Conservation (phyloP, 305 asterid species). For the Plantago coronopus region DNA sequence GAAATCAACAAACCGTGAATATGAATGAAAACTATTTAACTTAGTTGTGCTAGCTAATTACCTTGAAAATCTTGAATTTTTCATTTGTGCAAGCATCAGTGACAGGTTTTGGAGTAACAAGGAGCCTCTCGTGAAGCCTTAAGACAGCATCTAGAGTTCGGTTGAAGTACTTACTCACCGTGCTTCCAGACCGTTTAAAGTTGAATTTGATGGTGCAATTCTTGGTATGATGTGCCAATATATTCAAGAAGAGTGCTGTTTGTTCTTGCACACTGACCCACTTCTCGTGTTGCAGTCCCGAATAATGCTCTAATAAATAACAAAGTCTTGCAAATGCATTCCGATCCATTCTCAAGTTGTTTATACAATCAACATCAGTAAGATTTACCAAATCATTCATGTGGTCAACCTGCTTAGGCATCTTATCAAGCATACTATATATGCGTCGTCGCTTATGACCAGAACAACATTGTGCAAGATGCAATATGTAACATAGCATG, state of each 20-base stretch:
- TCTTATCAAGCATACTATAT: too few species aligned
- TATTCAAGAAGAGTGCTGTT: not conserved
- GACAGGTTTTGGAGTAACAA: not conserved
- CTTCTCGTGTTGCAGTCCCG: not conserved
- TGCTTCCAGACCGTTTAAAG: not conserved
- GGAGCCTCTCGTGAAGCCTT: not conserved
- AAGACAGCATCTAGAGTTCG: not conserved
- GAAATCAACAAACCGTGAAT: not conserved
- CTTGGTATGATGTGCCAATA: not conserved
- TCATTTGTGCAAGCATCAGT: not conserved
- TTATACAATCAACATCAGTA: slow-evolving; percentile 3
- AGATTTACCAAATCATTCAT: not conserved
- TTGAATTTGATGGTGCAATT: not conserved
- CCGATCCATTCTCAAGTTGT: not conserved
- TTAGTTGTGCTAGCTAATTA: not conserved
- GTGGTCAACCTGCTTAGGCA: too few species aligned
- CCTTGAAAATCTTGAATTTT: not conserved
- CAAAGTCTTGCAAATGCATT: not conserved
- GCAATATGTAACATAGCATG: not conserved
- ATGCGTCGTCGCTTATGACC: too few species aligned
- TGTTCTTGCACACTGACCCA: not conserved
- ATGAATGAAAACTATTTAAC: not conserved
- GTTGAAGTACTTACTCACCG: not conserved
- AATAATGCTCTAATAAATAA: not conserved
- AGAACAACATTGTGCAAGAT: too few species aligned